Conservation (phyloP, 2,329 filamentous ascomycete species). For the Sporothrix brasiliensis region DNA sequence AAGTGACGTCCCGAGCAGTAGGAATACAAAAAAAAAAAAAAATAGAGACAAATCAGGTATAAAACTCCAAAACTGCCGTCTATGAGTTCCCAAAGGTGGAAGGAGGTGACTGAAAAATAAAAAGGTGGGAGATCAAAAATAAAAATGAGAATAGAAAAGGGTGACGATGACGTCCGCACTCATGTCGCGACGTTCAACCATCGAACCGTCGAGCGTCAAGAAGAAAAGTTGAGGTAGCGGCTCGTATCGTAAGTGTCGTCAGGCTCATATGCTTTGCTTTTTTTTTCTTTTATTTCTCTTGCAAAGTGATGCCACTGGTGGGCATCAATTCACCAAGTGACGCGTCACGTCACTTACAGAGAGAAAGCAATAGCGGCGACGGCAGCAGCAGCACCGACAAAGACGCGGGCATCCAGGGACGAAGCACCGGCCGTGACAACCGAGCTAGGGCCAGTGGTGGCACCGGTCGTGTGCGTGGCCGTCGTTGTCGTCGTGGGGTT, state of each 20-base stretch:
- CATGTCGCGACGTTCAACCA: not conserved
- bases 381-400: constrained; percentile 34
- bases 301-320: not conserved
- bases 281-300: not conserved
- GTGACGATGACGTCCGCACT: not conserved
- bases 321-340: constrained; percentile 8
- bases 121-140: not conserved
- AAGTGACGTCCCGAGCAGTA: constrained; percentile 23
- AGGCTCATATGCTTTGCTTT: too few relatives aligned
- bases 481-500: not conserved
- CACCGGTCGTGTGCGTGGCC: not conserved
- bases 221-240: not conserved
- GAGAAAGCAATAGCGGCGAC: constrained; percentile 36
- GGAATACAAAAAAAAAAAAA: not conserved
- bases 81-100: constrained; percentile 23
- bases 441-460: not conserved
- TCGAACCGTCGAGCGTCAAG: not conserved
- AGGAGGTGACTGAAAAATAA: constrained; percentile 1
- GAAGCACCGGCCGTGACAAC: constrained; percentile 32
- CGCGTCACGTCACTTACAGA: constrained; percentile 29
- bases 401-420: constrained; percentile 29
- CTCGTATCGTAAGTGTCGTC: too few relatives aligned
- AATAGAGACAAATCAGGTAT: not conserved
- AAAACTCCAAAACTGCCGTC: constrained; percentile 33
- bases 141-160: not conserved